Base-by-base conservation (phyloP, 805 yeast genomes). In the Saccharomycopsis sp. region DNA sequence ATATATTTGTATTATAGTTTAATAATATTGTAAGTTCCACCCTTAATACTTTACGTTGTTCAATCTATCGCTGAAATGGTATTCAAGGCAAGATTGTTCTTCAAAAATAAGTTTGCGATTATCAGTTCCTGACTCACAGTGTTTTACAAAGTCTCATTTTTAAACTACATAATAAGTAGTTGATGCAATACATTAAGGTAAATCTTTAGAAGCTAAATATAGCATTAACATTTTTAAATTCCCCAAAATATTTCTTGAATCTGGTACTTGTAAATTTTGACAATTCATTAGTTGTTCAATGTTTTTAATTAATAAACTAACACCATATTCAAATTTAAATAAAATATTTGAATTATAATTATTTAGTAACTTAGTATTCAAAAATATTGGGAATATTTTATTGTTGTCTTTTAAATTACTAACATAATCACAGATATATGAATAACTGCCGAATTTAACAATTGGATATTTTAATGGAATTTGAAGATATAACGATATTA, bases 391-490 rank as follows among this genome's bases (percentile, higher is more conserved):
- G 48, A 69, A 72, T 29, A 62, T 44, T 21, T 37, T 49, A 13
- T 55, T 48, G 31, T 58, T 59, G 13, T 60, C 68, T 46, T 53
- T 61, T 20, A 66, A 56, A 15, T 54, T 52, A 26, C 71, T 62
- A 13, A 72, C 64, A 2, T 70, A 69, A 51, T 73, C 77, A 27
- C 61, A 52, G 18, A 73, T 63, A 44, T 62, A 69, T 1, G 74
- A 66, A 37, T 59, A 64, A 18, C 72, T 65, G 1, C 79, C 78
- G 35, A 59, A 58, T 21, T 64, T 62, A 37, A 62, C 62, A 3
- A 71, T 55, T 0, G 76, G 76, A 45, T 72, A 74, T 31, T 75
- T 60, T 30, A 73, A 51, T 3, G 73, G 64, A 2, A 69, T 59
- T 17, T 54, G 54, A 39, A 73, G 53, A 41, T 72, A 69, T 18